Evolutionary conservation across 305 asterid species (phyloP).

Genomic region (Coffea humblotiana): DNA sequence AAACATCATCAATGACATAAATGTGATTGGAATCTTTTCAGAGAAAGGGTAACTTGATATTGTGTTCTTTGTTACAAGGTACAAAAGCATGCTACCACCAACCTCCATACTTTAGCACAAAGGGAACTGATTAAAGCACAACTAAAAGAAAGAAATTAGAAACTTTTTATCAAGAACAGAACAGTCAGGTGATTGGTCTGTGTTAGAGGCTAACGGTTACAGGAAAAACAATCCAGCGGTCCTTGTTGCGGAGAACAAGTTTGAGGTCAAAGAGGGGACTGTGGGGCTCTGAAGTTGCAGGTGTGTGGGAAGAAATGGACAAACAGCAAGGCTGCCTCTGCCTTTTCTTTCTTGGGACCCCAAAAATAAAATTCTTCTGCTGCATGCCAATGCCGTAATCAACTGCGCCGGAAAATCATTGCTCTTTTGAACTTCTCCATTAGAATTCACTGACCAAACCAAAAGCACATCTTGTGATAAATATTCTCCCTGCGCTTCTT

Average conservation of each 20-base stretch:
- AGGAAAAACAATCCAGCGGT: not conserved
- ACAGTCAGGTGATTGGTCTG: not conserved
- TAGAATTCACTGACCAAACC: constrained; percentile 34
- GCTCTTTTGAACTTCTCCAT: constrained; percentile 56
- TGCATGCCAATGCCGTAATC: constrained; percentile 36
- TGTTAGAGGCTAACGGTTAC: not conserved
- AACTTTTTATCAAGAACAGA: not conserved
- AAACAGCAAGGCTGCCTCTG: constrained; percentile 21
- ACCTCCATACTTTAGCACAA: not conserved
- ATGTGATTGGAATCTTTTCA: no score
- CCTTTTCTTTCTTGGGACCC: constrained; percentile 26
- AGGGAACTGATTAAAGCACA: not conserved
- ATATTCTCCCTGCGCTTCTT: constrained; percentile 30
- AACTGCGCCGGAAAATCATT: constrained; percentile 79
- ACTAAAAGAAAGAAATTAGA: not conserved
- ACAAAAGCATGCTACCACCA: not conserved
- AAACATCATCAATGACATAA: no score
- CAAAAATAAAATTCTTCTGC: constrained; percentile 24
- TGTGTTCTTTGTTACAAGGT: not conserved
- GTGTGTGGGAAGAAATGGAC: constrained; percentile 28
- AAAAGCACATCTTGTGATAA: constrained; percentile 28
- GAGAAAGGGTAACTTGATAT: not conserved
- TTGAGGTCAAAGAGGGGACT: constrained; percentile 7
- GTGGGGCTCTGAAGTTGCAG: constrained; percentile 8
- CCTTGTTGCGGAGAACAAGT: not conserved